A percentile compares a stretch with the other conserved stretches of the same genome.
Evolutionary conservation across 306 rosid species (phyloP).

Genomic region (Vicia sativa): DNA sequence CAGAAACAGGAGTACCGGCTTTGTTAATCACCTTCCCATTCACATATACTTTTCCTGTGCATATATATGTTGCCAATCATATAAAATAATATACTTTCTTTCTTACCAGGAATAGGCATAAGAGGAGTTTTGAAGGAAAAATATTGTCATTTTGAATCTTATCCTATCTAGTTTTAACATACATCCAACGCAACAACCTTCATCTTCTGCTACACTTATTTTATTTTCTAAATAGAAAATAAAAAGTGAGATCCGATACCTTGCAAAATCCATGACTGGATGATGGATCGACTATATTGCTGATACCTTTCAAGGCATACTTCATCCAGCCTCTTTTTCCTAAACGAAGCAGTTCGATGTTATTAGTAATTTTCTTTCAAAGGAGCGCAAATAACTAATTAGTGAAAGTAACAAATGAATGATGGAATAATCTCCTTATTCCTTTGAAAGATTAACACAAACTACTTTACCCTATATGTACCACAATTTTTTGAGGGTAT

Average conservation of each 20-base stretch:
- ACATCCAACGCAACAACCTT: too few species aligned
- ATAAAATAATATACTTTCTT: too few species aligned
- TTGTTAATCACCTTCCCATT: slow-evolving; percentile 79
- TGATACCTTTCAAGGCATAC: slow-evolving; percentile 74
- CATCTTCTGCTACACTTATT: too few species aligned
- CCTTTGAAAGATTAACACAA: not conserved
- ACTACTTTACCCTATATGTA: not conserved
- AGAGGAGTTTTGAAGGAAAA: too few species aligned
- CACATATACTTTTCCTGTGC: slow-evolving; percentile 79
- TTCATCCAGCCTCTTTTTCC: slow-evolving; percentile 87
- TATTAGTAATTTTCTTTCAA: slow-evolving; percentile 4
- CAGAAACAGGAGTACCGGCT: slow-evolving; percentile 85
- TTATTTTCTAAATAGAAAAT: slow-evolving; percentile 1
- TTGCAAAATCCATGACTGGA: slow-evolving; percentile 94
- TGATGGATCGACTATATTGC: slow-evolving; percentile 81
- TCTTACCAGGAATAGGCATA: too few species aligned
- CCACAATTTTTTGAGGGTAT: not conserved
- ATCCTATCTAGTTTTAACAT: too few species aligned
- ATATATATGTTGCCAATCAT: not conserved
- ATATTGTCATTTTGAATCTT: too few species aligned
- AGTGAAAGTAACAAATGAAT: not conserved
- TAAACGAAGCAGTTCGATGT: slow-evolving; percentile 32
- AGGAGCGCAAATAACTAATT: not conserved
- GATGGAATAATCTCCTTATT: not conserved
- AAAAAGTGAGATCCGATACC: slow-evolving; percentile 48